Evolutionary conservation across 1,284 basidiomycete species (phyloP).

Genomic region (Malassezia caprae): DNA sequence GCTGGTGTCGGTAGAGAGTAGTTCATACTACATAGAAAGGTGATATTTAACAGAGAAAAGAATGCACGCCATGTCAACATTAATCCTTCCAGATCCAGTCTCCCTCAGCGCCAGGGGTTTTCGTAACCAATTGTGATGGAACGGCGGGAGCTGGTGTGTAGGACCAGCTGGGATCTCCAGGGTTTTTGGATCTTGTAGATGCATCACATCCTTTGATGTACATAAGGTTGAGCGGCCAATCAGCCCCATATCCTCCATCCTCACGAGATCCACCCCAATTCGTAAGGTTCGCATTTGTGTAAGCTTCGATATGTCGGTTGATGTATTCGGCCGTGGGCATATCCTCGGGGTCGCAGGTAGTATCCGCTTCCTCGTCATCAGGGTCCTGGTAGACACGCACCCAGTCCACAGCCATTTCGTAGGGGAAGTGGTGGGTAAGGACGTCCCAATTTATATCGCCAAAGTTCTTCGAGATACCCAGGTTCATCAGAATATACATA

Average conservation of each 20-base stretch:
- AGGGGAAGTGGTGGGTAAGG: slow-evolving; percentile 16
- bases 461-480: slow-evolving; percentile 24
- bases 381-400: slow-evolving; percentile 27
- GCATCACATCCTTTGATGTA: slow-evolving; percentile 7
- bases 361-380: slow-evolving; percentile 43
- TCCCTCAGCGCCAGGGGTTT: neutral
- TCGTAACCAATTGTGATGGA: neutral
- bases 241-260: slow-evolving; percentile 9
- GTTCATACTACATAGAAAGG: too few species aligned
- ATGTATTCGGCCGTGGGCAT: slow-evolving; percentile 46
- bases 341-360: slow-evolving; percentile 41
- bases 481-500: slow-evolving; percentile 34
- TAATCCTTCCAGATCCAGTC: neutral
- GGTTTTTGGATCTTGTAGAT: neutral
- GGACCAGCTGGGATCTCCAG: neutral
- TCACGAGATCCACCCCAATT: slow-evolving; percentile 10
- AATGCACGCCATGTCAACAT: neutral
- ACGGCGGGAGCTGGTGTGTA: neutral
- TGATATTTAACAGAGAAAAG: too few species aligned
- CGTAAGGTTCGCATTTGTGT: slow-evolving; percentile 40
- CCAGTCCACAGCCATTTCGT: slow-evolving; percentile 51
- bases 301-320: slow-evolving; percentile 39
- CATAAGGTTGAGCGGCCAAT: slow-evolving; percentile 23
- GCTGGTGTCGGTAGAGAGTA: too few species aligned
- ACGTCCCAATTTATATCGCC: neutral